Conservation (phyloP, 2,329 filamentous ascomycete species). For the Lasiodiplodia gonubiensis region DNA sequence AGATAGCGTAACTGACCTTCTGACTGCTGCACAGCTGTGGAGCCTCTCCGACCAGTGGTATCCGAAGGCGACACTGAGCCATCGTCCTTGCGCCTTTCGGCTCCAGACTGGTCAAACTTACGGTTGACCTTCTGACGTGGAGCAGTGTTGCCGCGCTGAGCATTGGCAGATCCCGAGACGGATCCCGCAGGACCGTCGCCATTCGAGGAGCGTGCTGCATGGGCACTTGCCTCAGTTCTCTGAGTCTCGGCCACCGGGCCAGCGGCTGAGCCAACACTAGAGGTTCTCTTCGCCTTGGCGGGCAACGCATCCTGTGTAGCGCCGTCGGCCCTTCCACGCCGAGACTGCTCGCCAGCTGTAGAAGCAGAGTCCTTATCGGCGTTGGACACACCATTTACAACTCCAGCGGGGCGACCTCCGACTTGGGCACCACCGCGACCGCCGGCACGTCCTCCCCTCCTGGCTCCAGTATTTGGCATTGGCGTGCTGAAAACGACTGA, state of each 20-base stretch:
- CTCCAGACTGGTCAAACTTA: conserved; percentile 19
- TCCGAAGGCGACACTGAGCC: conserved; percentile 26
- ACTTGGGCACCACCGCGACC: conserved; percentile 63
- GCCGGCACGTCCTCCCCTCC: conserved; percentile 53
- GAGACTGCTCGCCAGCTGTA: conserved; percentile 40
- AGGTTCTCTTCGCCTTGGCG: conserved; percentile 42
- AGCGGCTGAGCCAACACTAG: conserved; percentile 39
- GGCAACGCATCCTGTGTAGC: conserved; percentile 39
- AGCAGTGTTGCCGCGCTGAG: conserved; percentile 14
- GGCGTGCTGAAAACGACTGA: conserved; percentile 87
- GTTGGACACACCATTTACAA: conserved; percentile 43
- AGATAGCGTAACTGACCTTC: conserved; percentile 36
- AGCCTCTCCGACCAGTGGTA: conserved; percentile 36
- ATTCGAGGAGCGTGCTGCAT: conserved; percentile 22
- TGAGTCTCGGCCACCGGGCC: conserved; percentile 35
- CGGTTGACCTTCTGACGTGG: conserved; percentile 24
- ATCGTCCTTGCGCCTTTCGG: conserved; percentile 26
- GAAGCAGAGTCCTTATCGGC: conserved; percentile 45
- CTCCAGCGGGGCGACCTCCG: conserved; percentile 51
- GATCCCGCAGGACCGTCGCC: conserved; percentile 8
- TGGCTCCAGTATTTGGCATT: conserved; percentile 59
- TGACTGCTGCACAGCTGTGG: conserved; percentile 40
- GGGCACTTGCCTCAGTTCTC: conserved; percentile 32
- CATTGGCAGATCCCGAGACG: conserved; percentile 6
- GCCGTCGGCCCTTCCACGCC: conserved; percentile 41